Conservation (phyloP, 1,284 basidiomycete species). For the Leccinum subrobustum region DNA sequence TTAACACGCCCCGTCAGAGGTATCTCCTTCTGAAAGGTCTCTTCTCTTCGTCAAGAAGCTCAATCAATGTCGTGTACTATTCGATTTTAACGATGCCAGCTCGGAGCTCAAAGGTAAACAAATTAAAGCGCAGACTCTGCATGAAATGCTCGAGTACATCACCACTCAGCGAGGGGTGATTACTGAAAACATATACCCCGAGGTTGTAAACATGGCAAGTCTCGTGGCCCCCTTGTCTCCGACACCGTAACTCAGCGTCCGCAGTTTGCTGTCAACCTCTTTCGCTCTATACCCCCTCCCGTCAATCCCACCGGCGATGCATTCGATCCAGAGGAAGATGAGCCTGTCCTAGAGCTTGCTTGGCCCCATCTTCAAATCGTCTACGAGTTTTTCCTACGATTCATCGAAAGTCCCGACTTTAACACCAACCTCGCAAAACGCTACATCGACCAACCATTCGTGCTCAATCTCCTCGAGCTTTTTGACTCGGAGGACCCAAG, state of each 20-base stretch:
- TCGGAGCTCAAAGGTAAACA: slow-evolving; percentile 96
- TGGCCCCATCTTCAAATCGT: slow-evolving; percentile 99
- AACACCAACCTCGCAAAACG: slow-evolving; percentile 98
- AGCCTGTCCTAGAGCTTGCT: slow-evolving; percentile 97
- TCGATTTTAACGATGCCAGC: slow-evolving; percentile 99
- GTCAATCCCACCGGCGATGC: slow-evolving; percentile 98
- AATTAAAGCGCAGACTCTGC: slow-evolving; percentile 96
- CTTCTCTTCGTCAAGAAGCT: slow-evolving; percentile 95
- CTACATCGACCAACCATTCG: slow-evolving; percentile 96
- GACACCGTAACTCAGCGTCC: slow-evolving; percentile 13
- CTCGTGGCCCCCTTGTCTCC: slow-evolving; percentile 5
- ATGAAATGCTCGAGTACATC: slow-evolving; percentile 99
- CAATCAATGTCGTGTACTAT: slow-evolving; percentile 93
- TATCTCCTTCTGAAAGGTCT: slow-evolving; percentile 83
- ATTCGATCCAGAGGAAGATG: slow-evolving; percentile 99
- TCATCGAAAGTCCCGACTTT: slow-evolving; percentile 97
- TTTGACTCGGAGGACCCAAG: slow-evolving; percentile 99
- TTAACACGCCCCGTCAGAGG: slow-evolving; percentile 58
- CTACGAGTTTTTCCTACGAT: slow-evolving; percentile 99
- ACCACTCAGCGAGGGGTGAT: slow-evolving; percentile 96
- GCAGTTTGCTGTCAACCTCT: slow-evolving; percentile 95
- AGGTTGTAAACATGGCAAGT: slow-evolving; percentile 95
- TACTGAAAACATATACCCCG: slow-evolving; percentile 97
- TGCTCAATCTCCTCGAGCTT: slow-evolving; percentile 94
- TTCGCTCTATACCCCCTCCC: slow-evolving; percentile 98